A percentile compares a stretch with the other conserved stretches of the same genome.
Evolutionary conservation across 768 basidiomycete species (phyloP).

Genomic region (Grammothele lineata): DNA sequence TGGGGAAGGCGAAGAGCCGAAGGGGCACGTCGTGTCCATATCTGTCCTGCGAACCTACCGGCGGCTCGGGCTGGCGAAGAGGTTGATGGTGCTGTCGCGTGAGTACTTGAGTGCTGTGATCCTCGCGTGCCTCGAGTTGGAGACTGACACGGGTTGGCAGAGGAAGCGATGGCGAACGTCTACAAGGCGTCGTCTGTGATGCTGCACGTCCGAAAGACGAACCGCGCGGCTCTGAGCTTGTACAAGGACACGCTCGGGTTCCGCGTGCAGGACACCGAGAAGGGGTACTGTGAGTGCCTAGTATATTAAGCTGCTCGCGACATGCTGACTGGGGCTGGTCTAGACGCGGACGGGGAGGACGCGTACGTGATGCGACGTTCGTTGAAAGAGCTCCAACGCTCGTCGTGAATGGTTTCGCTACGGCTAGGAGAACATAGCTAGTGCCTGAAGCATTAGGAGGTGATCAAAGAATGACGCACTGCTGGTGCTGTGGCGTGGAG

Average conservation of each 20-base stretch:
- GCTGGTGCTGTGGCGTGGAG: no score
- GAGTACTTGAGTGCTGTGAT: constrained; percentile 25
- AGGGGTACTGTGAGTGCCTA: constrained; percentile 71
- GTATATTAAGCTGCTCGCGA: constrained; percentile 40
- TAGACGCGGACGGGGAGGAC: constrained; percentile 93
- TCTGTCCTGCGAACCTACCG: constrained; percentile 85
- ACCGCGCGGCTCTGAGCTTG: constrained; percentile 80
- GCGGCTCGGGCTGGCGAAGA: constrained; percentile 85
- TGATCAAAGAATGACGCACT: no score
- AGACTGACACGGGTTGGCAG: constrained; percentile 33
- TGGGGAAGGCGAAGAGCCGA: constrained; percentile 52
- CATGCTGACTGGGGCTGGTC: constrained; percentile 1
- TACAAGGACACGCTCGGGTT: constrained; percentile 87
- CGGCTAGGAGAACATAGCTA: no score
- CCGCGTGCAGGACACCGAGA: constrained; percentile 72
- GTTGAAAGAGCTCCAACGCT: constrained; percentile 30
- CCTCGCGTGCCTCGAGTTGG: no score
- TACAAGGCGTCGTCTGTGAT: constrained; percentile 79
- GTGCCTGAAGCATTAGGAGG: no score
- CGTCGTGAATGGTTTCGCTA: no score
- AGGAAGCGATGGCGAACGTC: constrained; percentile 80
- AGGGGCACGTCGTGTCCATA: constrained; percentile 95
- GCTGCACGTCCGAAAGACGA: constrained; percentile 86
- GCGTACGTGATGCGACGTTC: constrained; percentile 86
- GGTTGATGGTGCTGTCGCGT: constrained; percentile 88